These are phyloP conservation scores for Clitopilus hobsonii DNA, from an alignment of 768 basidiomycete genomes.

Conservation along the genomic window DNA sequence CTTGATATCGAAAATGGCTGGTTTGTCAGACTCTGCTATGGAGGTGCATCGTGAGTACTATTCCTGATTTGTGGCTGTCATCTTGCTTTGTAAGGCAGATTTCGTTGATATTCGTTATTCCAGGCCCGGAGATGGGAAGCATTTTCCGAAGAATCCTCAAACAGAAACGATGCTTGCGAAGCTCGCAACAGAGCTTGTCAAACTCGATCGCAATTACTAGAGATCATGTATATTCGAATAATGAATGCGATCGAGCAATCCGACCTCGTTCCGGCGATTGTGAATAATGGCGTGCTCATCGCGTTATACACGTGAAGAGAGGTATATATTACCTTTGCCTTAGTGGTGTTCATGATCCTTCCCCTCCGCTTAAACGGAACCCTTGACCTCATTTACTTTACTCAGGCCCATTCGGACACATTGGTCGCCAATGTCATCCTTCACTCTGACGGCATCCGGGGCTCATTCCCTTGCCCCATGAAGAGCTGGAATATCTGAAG, in stretches of 20 bases:
- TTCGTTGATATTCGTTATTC: constrained; percentile 3
- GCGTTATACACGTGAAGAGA: constrained; percentile 11
- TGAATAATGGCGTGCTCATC: constrained; percentile 11
- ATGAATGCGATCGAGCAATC: not conserved
- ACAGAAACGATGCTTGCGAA: constrained; percentile 63
- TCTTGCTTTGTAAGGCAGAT: not conserved
- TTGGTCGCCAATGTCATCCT: not conserved
- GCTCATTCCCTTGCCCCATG: not conserved
- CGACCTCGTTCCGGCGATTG: not conserved
- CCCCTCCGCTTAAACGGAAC: not conserved
- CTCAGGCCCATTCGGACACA: not conserved
- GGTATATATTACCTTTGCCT: not conserved
- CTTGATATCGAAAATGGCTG: constrained; percentile 49
- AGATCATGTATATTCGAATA: not conserved
- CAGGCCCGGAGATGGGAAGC: constrained; percentile 63
- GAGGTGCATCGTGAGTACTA: constrained; percentile 59
- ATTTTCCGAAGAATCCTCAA: constrained; percentile 63
- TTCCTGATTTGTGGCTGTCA: not conserved
- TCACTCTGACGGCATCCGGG: not conserved
- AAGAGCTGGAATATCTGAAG: not conserved
- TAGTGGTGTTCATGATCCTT: not conserved
- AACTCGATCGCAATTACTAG: constrained; percentile 42
- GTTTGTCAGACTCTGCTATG: constrained; percentile 49
- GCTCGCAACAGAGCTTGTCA: constrained; percentile 58
- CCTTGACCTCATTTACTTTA: not conserved